A percentile compares a stretch with the other conserved stretches of the same genome.
Conservation (phyloP, 139 green algal genomes). For the Chlamydomonas sphaeroides region DNA sequence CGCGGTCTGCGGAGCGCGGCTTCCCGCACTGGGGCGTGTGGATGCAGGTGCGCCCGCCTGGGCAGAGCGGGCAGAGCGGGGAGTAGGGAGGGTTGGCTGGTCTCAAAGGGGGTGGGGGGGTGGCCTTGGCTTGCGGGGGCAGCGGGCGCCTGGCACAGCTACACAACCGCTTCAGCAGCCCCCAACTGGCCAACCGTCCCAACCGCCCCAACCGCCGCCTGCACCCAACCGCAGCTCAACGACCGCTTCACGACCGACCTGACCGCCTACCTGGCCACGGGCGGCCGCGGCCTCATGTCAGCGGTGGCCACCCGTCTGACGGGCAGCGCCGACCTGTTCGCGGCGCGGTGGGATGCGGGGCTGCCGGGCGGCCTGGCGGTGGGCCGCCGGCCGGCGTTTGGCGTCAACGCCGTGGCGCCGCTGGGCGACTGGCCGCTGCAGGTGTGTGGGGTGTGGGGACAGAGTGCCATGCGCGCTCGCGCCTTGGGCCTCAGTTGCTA, state of each 20-base stretch:
- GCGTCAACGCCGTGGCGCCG: conserved; percentile 64
- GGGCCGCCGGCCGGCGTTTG: conserved; percentile 60
- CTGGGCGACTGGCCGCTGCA: conserved; percentile 36
- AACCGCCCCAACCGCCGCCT: background rate
- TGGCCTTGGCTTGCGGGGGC: background rate
- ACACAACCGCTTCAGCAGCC: background rate
- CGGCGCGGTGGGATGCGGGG: conserved; percentile 51
- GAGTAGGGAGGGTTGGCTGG: no score
- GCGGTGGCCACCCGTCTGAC: conserved; percentile 49
- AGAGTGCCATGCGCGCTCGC: no score
- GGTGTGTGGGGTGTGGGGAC: no score
- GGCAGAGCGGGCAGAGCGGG: background rate
- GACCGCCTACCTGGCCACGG: conserved; percentile 35
- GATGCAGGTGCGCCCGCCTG: conserved; percentile 33
- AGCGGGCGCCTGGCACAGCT: no score
- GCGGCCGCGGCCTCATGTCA: conserved; percentile 31
- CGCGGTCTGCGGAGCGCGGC: conserved; percentile 60
- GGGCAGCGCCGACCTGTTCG: conserved; percentile 66
- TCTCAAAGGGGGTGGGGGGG: background rate
- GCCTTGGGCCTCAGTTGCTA: no score
- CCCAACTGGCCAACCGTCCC: background rate
- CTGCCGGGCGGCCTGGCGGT: conserved; percentile 59
- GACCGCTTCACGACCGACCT: conserved; percentile 42
- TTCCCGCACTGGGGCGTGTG: conserved; percentile 75
- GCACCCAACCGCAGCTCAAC: conserved; percentile 32